Evolutionary conservation across 108 stramenopile genomes (phyloP).

Genomic region (Cafeteria roenbergensis): DNA sequence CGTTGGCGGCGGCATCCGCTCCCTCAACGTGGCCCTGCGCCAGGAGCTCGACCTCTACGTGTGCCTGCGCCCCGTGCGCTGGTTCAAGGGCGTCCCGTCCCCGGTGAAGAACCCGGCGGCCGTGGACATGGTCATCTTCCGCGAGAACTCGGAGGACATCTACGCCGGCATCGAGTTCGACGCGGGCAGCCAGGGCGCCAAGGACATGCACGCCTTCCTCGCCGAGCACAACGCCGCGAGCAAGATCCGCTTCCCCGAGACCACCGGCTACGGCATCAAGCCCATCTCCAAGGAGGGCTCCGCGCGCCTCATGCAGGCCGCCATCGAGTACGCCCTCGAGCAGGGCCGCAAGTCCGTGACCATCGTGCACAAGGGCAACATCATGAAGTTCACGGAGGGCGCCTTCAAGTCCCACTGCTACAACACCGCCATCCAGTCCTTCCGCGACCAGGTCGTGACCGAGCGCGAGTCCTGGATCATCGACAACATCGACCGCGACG

Average conservation of each 20-base stretch:
- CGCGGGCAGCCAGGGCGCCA: constrained; percentile 13
- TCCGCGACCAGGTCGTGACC: constrained; percentile 20
- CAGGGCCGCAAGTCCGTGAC: constrained; percentile 11
- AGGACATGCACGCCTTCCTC: constrained; percentile 9
- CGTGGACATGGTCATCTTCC: constrained; percentile 25
- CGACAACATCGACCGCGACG: constrained; percentile 18
- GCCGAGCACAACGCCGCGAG: constrained; percentile 1
- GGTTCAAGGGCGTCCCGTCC: constrained; percentile 20
- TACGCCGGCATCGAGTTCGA: constrained; percentile 26
- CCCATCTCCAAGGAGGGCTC: constrained; percentile 25
- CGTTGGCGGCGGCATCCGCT: constrained; percentile 20
- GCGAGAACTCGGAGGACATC: constrained; percentile 27
- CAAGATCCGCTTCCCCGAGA: constrained; percentile 21
- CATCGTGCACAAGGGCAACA: constrained; percentile 27
- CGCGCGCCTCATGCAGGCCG: constrained; percentile 16
- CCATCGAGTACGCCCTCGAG: constrained; percentile 24
- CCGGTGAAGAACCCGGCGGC: constrained; percentile 17
- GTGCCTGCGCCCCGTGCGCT: constrained; percentile 24
- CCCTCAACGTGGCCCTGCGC: constrained; percentile 21
- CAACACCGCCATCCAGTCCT: constrained; percentile 13
- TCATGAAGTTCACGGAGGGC: constrained; percentile 30
- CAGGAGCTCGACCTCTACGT: constrained; percentile 27
- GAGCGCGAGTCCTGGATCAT: constrained; percentile 26
- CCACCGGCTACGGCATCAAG: constrained; percentile 19
- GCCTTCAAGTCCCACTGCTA: constrained; percentile 20